Base-by-base conservation (phyloP, 2,329 filamentous ascomycete genomes). In the Septoria linicola region DNA sequence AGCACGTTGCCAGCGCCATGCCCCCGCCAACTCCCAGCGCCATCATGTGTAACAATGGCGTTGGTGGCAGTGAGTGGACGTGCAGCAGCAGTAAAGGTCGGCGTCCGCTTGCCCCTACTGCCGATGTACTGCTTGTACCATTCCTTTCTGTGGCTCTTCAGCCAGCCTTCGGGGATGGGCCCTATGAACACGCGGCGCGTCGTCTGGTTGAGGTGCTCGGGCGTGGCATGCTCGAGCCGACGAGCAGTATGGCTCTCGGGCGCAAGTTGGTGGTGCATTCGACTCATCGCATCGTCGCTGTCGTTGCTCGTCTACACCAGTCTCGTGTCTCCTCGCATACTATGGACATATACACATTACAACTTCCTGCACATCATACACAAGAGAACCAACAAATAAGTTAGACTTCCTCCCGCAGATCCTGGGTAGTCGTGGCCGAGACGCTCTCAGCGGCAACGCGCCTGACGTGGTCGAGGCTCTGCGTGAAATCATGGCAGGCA, bases 111-210 rank as follows among this genome's bases (percentile, higher is more conserved):
- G 37, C 42, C 50, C 20, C 58, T 49, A 69, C 60, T 70, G 68
- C 68, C 73, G 17, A 75, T 64, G 57, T 76, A 73, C 60, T 73
- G 69, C 59, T 72, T 79, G 68, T 83, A 84, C 82, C 82, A 85
- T 51, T 80, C 76, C 60, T 81, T 82, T 45, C 81, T 74, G 65
- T 84, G 79, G 54, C 76, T 80, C 59, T 79, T 80, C 47, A 84
- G 73, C 82, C 82, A 85, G 50, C 80, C 81, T 60, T 81, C 79
- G 37, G 82, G 82, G 30, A 85, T 81, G 30, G 82, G 82, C 1
- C 82, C 82, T 52, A 85, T 82, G 68, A 85, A 85, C 68, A 78
- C 79, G 48, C 82, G 78, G 48, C 79, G 75, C 44, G 76, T 80
- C 5, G 82, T 85, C 59, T 82, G 70, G 67, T 84, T 76, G 34